Evolutionary conservation across 306 rosid genomes (phyloP), one percentile per base, ranked within the genome.

Genomic region (Pterocarpus santalinus): DNA sequence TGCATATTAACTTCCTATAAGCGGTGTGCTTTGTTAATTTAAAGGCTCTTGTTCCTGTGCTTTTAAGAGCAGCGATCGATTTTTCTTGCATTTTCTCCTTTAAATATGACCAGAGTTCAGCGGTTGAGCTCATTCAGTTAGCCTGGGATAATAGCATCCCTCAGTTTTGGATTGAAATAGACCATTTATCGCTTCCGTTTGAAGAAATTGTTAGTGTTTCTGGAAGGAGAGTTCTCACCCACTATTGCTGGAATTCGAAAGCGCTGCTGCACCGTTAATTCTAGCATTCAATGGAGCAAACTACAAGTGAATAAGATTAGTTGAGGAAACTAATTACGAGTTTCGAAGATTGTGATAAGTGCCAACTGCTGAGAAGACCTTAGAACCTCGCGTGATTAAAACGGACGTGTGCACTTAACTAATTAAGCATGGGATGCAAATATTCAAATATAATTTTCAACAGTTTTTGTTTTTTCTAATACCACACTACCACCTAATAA

Each of bases 271-370:
- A 39, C 63, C 76, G 60, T 85, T 58, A 73, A 76, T 72, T 72
- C 6, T 39, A 33, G 87, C 91, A 87, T 76, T 83, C 10, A 90
- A 73, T 78, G 72, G 47, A 74, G 66, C 28, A 43, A 38, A 58
- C n/a, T 9, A 62, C 13, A n/a, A 77, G 65, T 34, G 30, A 65
- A 65, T 52, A 73, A 61, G 16, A 83, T 85, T 83, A 39, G 88
- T 80, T 83, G 89, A 84, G 68, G 43, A 28, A 65, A 61, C 36
- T 35, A 16, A 53, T 5, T 64, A 60, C 15, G 5, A 15, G 4
- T 6, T 57, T 57, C 4, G 15, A 80, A 34, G 56, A 33, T 56
- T 6, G 66, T 5, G 16, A 13, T 9, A 14, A 16, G 28, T 73
- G 28, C 22, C 68, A n/a, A 39, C 30, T 64, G 13, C 51, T 11